Conservation (phyloP, 2,329 filamentous ascomycete genomes). For the Pestalotiopsis sp. region DNA sequence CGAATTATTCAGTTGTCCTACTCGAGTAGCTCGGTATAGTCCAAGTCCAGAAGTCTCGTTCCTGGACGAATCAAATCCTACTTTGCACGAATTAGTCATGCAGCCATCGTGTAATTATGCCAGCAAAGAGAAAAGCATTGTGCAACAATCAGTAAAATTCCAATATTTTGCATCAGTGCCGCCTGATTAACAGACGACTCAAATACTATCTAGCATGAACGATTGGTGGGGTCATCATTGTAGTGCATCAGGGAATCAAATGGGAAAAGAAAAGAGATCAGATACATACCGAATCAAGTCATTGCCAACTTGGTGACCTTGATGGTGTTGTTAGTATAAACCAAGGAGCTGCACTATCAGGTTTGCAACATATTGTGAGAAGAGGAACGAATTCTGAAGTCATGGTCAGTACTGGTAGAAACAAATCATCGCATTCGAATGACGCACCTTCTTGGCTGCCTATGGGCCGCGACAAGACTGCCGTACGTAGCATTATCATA, state of each 20-base stretch:
- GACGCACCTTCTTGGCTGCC: neutral
- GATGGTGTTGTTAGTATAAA: neutral
- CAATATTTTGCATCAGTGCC: slow-evolving; percentile 34
- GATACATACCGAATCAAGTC: neutral
- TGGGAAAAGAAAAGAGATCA: slow-evolving; percentile 12
- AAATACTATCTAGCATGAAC: slow-evolving; percentile 52
- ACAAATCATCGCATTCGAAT: neutral
- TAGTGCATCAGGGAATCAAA: slow-evolving; percentile 13
- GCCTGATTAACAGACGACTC: slow-evolving; percentile 26
- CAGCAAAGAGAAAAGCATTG: neutral
- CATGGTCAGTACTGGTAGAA: neutral
- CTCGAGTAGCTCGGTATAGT: neutral
- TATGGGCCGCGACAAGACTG: neutral
- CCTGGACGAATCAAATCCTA: neutral
- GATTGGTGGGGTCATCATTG: slow-evolving; percentile 40
- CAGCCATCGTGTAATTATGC: neutral
- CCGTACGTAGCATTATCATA: slow-evolving; percentile 7
- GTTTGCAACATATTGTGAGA: neutral
- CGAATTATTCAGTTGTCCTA: neutral
- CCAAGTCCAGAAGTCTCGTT: neutral
- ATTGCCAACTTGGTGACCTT: neutral
- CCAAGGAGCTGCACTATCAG: neutral
- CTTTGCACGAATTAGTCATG: neutral
- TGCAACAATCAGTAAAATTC: slow-evolving; percentile 21
- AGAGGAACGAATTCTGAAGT: neutral